Evolutionary conservation across 129 eudicot species (phyloP), one percentile per base, ranked within the genome.

Genomic region (Chrysanthemum lavandulifolium): DNA sequence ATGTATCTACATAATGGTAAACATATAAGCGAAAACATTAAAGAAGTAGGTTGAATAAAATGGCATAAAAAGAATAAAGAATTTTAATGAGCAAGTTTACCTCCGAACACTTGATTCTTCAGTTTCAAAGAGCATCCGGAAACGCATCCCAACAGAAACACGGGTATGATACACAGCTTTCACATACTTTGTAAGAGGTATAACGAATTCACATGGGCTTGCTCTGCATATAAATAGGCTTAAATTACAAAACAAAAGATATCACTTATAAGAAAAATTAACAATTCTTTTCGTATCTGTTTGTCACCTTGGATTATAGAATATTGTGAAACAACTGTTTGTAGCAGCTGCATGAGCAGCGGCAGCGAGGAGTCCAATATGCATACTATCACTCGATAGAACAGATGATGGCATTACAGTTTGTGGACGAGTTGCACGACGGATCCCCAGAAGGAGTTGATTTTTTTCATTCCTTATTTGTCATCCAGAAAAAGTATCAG

Each of bases 281-380:
- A 19, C 36, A 72, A 40, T 40, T 53, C 21, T 19, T 49, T 49
- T 31, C 6, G 16, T 40, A 66, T 54, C 47, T 53, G 62, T 61
- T 36, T 49, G 49, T 58, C 67, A 90, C 99, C 99, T 90, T 71
- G 99, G 99, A 79, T 94, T 94, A 72, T 80, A 94, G 50, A 94
- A 94, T 47, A 94, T 80, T 53, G 96, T 94, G 84, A 94, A 94
- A 81, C 99, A 90, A 65, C 99, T 94, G 85, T 88, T 90, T 43
- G 99, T 94, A 10, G 97, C 87, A 74, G 97, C 89, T 63, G 99
- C 99, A 84, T 94, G 99, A 78, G 99, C 99, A 68, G 99, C 99
- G 55, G 99, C 99, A 45, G 99, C 99, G 36, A 94, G 99, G 9
- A 94, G 87, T 66, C 99, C 99, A 69, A 94, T 94, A 79, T 94